Evolutionary conservation across 257 asterid genomes (phyloP), one percentile per base, ranked within the genome.

Genomic region (Apocynum venetum): DNA sequence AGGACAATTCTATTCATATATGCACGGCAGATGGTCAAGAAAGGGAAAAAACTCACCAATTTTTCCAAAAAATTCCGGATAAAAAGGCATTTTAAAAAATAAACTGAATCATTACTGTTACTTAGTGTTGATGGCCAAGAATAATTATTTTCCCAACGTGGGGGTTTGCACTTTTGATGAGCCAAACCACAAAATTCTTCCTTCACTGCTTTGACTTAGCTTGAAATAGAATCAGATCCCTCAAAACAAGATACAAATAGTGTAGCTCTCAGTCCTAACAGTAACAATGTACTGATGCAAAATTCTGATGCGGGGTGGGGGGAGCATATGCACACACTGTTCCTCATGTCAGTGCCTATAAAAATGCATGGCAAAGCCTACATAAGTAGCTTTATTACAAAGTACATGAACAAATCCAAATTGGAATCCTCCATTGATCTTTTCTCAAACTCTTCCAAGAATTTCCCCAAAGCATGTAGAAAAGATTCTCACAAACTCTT

Each of bases 181-280:
- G 1, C 25, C 6, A 63, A 35, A 4, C 31, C 31, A 25, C 36
- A 63, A 63, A 63, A 4, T 63, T 63, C 71, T 65, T 65, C 10
- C 71, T 67, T 44, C 52, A 41, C 47, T 17, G 36, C 35, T 67
- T 67, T 67, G 72, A 67, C 72, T 67, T 67, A 43, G 52, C 52
- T 67, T 17, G 52, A 67, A 67, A 67, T 43, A 19, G 72, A 67
- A 67, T 67, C 72, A 41, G 72, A 67, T 67, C 72, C 72, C 72
- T 41, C 72, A 19, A 44, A 43, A 43, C 49, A 44, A 67, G 52
- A 15, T 41, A 36, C 72, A 43, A 67, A 67, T 17, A 67, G 52
- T 67, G 72, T 3, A 6, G 31, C 6, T 14, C 43, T 61, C 13
- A 3, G 12, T 17, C 25, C 13, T 40, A 66, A 67, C 72, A 67